Conservation (phyloP, 2,329 filamentous ascomycete genomes). For the Dryadomyces sulphureus region DNA sequence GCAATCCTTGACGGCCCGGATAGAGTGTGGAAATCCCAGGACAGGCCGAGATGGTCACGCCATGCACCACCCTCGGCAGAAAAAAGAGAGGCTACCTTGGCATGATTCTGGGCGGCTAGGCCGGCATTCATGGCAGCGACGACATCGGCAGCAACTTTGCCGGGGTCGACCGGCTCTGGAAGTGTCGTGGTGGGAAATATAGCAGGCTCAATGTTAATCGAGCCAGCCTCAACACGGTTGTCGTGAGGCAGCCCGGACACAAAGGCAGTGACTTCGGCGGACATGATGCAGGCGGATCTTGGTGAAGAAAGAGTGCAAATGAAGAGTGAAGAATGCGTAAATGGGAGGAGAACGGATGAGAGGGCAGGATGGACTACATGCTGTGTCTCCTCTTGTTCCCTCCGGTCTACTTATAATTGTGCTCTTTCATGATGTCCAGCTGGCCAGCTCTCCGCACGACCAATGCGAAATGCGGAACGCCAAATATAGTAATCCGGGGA, state of each 20-base stretch:
- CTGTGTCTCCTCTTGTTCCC: too few species aligned
- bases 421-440: too few species aligned
- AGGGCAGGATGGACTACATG: too few species aligned
- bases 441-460: too few species aligned
- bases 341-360: too few species aligned
- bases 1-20: constrained; percentile 26
- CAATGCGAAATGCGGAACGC: too few species aligned
- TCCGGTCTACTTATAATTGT: too few species aligned
- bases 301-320: not conserved
- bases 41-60: constrained; percentile 42
- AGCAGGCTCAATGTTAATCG: constrained; percentile 35
- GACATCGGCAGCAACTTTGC: constrained; percentile 21
- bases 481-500: too few species aligned
- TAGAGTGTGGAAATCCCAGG: constrained; percentile 40
- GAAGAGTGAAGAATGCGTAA: too few species aligned
- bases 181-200: constrained; percentile 21
- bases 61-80: constrained; percentile 31
- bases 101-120: constrained; percentile 21
- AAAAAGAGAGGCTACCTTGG: constrained; percentile 23
- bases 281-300: not conserved
- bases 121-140: constrained; percentile 25
- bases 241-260: constrained; percentile 5
- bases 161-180: constrained; percentile 18
- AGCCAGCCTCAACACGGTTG: constrained; percentile 27
- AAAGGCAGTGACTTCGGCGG: not conserved